Evolutionary conservation across 805 yeast species (phyloP), one percentile per base, ranked within the genome.

Genomic region (Barnettozyma wickerhamii): DNA sequence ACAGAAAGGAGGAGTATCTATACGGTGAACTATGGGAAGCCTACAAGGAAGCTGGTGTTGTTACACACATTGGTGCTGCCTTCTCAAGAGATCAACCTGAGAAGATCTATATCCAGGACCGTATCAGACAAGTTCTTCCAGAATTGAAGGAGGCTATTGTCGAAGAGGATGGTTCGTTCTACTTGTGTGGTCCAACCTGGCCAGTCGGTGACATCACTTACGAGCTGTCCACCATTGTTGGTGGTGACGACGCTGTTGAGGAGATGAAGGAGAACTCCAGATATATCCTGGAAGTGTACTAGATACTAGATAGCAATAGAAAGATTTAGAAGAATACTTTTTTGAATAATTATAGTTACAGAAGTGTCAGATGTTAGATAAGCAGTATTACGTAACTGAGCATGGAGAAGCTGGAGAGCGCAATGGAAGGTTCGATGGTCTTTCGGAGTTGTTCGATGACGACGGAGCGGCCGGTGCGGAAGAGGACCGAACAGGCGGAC

Each of bases 1-100:
- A 91, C 68, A 85, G 82, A 69, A 82, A 85, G 63, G 95, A 91
- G 66, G 98, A 91, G 68, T 91, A 91, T 58, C 74, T 91, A 58
- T 89, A 91, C 58, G 98, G 98, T 60, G 98, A 91, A 67, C 72
- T 89, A 51, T 91, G 96, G 95, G 98, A 91, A 69, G 96, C 96
- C 26, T 89, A 86, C 66, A 79, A 83, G 66, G 89, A 81, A 56
- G 95, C 96, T 4, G 96, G 96, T 41, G 66, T 91, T 41, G 74
- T 91, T 60, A 91, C 98, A 13, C 95, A 88, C 57, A 81, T 91
- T 47, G 98, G 98, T 55, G 97, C 97, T 26, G 98, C 98, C 4
- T 91, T 91, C 73, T 88, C 96, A 15, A 86, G 98, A 75, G 98
- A 91, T 66, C 98, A 91, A 68, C 85, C 91, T 7, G 77, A 89